Evolutionary conservation across 2,329 filamentous ascomycete genomes (phyloP), one percentile per base, ranked within the genome.

Genomic region (Aspergillus pseudonomiae): DNA sequence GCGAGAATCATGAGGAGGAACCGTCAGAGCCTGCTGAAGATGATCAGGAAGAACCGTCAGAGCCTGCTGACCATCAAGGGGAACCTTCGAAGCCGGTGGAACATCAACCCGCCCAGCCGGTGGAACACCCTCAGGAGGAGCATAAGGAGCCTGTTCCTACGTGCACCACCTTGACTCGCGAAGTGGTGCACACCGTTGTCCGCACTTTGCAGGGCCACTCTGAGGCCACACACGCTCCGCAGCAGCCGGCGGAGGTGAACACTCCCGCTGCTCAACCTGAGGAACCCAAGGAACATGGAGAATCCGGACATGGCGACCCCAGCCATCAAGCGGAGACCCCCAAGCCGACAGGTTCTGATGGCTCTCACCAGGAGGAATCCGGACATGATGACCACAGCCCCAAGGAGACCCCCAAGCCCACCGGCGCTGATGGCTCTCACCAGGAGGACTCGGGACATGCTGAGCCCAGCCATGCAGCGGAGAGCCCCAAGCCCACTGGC

Each of bases 151-250:
- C 52, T 4, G 19, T 4, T 14, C 30, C 48, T 9, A 55, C 68
- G 24, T 73, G 71, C 52, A 46, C 61, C 6, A 66, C 69, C 3
- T n/a, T 67, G 56, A 57, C 62, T 1, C 66, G 69, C 14, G 65
- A 75, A 53, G 65, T 75, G 21, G 70, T 74, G 6, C 71, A 62
- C 50, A 75, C 74, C 0, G 66, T 75, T 24, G 75, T 66, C 2
- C 43, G 67, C 50, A 71, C 67, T 21, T 59, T 67, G 19, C 61
- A 62, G 4, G 12, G 3, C 6, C 16, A 50, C 28, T 39, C 39
- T 34, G 11, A 60, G 12, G 34, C 48, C 4, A 53, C 46, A 26
- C 34, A 9, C 10, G 16, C 6, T 5, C 11, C 58, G 5, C 21
- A 52, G 12, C 46, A 26, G 4, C 43, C 52, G 16, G 41, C 36